Evolutionary conservation across 192 early-diverging fungal species (phyloP), one percentile per base, ranked within the genome.

Genomic region (Coemansia sp.): DNA sequence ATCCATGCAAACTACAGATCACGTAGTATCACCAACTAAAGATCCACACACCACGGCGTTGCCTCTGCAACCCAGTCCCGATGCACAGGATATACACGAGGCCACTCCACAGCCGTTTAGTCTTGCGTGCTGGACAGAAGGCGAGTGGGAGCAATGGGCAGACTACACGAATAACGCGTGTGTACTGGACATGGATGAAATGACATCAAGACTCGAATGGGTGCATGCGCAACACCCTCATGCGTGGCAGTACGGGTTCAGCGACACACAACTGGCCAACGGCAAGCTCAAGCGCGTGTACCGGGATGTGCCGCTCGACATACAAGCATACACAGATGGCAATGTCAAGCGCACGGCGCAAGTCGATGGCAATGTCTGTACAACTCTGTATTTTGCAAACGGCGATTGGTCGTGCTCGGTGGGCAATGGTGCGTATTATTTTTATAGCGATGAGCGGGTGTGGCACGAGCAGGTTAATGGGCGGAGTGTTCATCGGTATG

Each of bases 371-470:
- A 24, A 53, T 37, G 1, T 22, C 3, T 35, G 47, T 29, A 35
- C 11, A 35, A 79, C 76, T 32, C 62, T 79, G 52, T 79, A 64
- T 43, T 79, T 67, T 50, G 64, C 57, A 9, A 79, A 79, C 41
- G 76, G 76, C 54, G 76, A 79, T 58, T 79, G 76, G 76, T 66
- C 68, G 9, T 79, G 76, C 45, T 2, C n/a, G 24, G 15, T 64
- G 1, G 57, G 21, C 21, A 21, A 23, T n/a, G 53, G 17, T 5
- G 24, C 48, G 9, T 79, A 58, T 25, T 79, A 79, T 51, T 73
- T 65, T 27, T 79, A 79, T 32, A 52, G 67, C 49, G 52, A 61
- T 0, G 76, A 79, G 59, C 60, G 56, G 2, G 71, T 79, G n/a
- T 79, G 76, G 76, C 67, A 69, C n/a, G 53, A 69, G 43, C 71